phyloP scores from a whole-genome alignment of 1,284 basidiomycete genomes.

The Ustilago crameri region DNA sequence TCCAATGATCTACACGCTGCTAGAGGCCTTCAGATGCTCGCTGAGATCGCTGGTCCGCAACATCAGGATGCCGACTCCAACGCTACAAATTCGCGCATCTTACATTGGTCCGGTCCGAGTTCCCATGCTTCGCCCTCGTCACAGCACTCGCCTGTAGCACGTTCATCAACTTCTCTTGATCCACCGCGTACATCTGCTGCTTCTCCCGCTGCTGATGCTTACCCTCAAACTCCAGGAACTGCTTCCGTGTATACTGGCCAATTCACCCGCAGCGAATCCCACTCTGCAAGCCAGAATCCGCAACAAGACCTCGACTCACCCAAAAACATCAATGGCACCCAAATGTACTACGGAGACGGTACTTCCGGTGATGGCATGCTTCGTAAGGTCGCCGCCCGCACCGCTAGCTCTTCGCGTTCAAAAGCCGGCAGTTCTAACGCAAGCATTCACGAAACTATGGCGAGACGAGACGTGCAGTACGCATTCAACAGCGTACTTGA shows the following conservation, averaged over 20 bases:
- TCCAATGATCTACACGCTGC: constrained; percentile 35
- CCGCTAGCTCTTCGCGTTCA: constrained; percentile 9
- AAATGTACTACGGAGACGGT: constrained; percentile 40
- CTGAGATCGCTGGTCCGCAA: constrained; percentile 39
- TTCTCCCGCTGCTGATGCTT: constrained; percentile 10
- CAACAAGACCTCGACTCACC: constrained; percentile 19
- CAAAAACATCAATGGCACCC: constrained; percentile 40
- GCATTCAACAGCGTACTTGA: constrained; percentile 46
- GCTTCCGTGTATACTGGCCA: constrained; percentile 10
- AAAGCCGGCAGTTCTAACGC: not conserved
- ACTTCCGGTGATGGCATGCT: constrained; percentile 23
- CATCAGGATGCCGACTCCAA: constrained; percentile 41
- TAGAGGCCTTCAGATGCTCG: constrained; percentile 46
- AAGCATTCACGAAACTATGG: constrained; percentile 28
- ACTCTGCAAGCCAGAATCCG: not conserved
- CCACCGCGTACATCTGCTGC: not conserved
- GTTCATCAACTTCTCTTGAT: not conserved
- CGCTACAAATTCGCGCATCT: constrained; percentile 28
- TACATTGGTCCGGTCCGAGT: constrained; percentile 23
- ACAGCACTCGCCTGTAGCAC: constrained; percentile 7
- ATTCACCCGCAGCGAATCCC: constrained; percentile 7
- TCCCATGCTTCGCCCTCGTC: constrained; percentile 22
- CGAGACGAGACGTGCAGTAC: constrained; percentile 30
- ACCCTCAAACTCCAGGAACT: not conserved
- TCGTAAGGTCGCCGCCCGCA: constrained; percentile 17